Conservation (phyloP, 345 rosid species). For the Eutrema heterophyllum region DNA sequence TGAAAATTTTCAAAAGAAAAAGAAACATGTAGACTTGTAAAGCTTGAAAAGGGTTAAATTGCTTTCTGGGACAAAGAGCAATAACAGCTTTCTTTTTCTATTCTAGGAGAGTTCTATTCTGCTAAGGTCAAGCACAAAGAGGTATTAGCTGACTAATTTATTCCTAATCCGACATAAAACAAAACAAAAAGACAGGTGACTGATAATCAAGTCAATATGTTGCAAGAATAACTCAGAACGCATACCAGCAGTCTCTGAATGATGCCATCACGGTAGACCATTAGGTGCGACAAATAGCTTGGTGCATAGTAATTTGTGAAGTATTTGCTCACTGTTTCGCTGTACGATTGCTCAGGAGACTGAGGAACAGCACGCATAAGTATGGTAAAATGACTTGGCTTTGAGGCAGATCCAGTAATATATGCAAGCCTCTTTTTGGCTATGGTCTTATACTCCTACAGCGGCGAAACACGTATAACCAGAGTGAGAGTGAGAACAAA, state of each 20-base stretch:
- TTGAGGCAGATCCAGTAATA: constrained; percentile 46
- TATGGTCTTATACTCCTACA: constrained; percentile 76
- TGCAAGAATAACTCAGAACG: constrained; percentile 5
- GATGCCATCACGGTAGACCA: constrained; percentile 59
- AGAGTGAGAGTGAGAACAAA: constrained; percentile 2
- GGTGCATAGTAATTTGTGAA: constrained; percentile 65
- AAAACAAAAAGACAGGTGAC: not conserved
- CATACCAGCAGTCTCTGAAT: constrained; percentile 76
- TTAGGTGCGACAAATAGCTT: constrained; percentile 80
- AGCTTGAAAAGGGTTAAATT: not conserved
- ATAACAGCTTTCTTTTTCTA: not conserved
- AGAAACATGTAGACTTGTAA: not conserved
- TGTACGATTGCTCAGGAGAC: constrained; percentile 58
- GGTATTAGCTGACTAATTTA: not conserved
- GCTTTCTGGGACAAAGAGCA: not conserved
- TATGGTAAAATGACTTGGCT: constrained; percentile 77
- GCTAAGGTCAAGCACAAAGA: not conserved
- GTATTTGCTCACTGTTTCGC: constrained; percentile 56
- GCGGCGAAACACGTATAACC: constrained; percentile 4
- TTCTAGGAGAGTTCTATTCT: not conserved
- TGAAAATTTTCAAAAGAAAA: not conserved
- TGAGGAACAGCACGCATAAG: constrained; percentile 86
- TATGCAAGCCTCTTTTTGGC: constrained; percentile 66
- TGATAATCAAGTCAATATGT: constrained; percentile 5
- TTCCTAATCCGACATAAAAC: not conserved